Evolutionary conservation across 139 green algal species (phyloP), one percentile per base, ranked within the genome.

Genomic region (Coccomyxa sp.): DNA sequence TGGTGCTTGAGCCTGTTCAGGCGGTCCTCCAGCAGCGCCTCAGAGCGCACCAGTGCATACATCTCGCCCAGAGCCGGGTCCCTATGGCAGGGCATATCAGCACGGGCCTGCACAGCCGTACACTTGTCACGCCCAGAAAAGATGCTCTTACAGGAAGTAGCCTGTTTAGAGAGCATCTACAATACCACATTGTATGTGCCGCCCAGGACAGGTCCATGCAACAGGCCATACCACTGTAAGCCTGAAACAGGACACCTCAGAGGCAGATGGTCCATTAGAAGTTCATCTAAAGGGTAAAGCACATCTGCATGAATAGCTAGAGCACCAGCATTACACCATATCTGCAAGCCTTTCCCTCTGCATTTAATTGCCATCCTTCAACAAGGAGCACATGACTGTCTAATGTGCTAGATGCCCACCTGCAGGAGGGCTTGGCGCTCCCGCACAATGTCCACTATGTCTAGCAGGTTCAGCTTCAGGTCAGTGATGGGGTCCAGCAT

Each of bases 1-100:
- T 71, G 64, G 83, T 79, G 79, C 38, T 77, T 74, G 40, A 97
- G 75, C 37, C 77, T 71, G 3, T 54, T 71, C 36, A 89, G 77
- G 27, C 88, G 83, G 9, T 24, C 27, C 2, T 40, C 44, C 82
- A 96, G 81, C 78, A 89, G 73, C 36, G 58, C 64, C 81, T 91
- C 81, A n/a, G 68, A 82, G 14, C 85, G 83, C 72, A 92, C 88
- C 73, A 89, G 54, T 33, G 80, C 83, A 7, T 77, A 74, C 86
- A 90, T 84, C 75, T 90, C 82, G 0, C 77, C 82, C 34, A 90
- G 24, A 27, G 78, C 71, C 22, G 90, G 86, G 69, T 91, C 88
- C 33, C 80, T 55, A 80, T 94, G 87, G 39, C 75, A 72, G 29
- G 77, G 44, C 76, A 93, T 38, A 0, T 77, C 68, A 2, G 82